These are phyloP conservation scores for Fibroporia radiculosa DNA, from an alignment of 768 basidiomycete species.

Conservation along the genomic window DNA sequence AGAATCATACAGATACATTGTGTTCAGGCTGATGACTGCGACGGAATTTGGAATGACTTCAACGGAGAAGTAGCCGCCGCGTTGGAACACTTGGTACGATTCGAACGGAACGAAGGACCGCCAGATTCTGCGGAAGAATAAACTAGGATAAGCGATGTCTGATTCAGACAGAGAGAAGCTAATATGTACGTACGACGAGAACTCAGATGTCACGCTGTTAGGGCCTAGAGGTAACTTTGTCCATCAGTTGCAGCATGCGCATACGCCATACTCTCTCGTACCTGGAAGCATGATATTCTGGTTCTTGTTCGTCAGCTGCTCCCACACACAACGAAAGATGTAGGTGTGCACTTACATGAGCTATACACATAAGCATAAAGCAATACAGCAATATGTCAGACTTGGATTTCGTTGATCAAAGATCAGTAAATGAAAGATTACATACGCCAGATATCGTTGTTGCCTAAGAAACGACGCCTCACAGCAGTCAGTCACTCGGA, in stretches of 20 bases:
- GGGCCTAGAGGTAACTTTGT: conserved; percentile 36
- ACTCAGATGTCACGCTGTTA: conserved; percentile 61
- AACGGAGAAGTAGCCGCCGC: conserved; percentile 78
- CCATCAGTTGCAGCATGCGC: conserved; percentile 1
- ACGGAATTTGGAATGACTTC: conserved; percentile 73
- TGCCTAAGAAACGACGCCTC: conserved; percentile 40
- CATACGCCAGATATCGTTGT: conserved; percentile 90
- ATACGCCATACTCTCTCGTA: conserved; percentile 22
- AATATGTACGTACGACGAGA: conserved; percentile 46
- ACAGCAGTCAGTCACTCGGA: neutral
- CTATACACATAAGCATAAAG: conserved; percentile 28
- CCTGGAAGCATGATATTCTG: conserved; percentile 66
- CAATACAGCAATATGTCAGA: conserved; percentile 9
- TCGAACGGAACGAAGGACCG: conserved; percentile 71
- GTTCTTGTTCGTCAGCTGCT: neutral
- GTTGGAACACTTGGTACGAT: conserved; percentile 72
- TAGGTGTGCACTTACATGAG: conserved; percentile 40
- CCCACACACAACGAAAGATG: conserved; percentile 1
- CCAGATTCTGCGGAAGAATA: conserved; percentile 58
- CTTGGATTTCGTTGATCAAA: too few species aligned
- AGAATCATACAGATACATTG: conserved; percentile 85
- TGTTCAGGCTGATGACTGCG: conserved; percentile 81
- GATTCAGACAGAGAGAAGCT: neutral
- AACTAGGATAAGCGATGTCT: neutral
- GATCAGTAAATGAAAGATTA: conserved; percentile 11